These are phyloP conservation scores for Agrocybe pediades DNA, from an alignment of 768 basidiomycete species.

Conservation along the genomic window DNA sequence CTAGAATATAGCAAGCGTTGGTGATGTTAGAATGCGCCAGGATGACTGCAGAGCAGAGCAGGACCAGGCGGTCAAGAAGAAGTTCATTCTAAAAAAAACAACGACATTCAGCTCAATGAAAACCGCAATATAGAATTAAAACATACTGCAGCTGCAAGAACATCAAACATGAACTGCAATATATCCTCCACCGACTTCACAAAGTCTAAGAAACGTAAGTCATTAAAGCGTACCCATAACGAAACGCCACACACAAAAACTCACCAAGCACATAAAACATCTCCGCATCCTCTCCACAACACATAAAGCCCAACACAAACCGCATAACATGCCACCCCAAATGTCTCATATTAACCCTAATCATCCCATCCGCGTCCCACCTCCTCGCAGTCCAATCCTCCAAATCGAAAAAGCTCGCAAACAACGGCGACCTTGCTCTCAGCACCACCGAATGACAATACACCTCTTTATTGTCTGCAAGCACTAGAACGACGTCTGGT, in stretches of 20 bases:
- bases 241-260: constrained; percentile 19
- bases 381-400: constrained; percentile 76
- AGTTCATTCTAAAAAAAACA: constrained; percentile 69
- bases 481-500: constrained; percentile 71
- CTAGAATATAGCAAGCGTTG: constrained; percentile 80
- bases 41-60: constrained; percentile 80
- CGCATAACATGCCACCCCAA: constrained; percentile 73
- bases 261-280: constrained; percentile 74
- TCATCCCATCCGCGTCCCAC: constrained; percentile 48
- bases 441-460: constrained; percentile 73
- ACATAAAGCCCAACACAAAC: constrained; percentile 76
- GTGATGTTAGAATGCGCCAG: constrained; percentile 64
- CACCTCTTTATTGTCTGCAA: constrained; percentile 70
- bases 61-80: constrained; percentile 80
- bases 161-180: constrained; percentile 84
- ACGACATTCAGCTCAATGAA: background rate
- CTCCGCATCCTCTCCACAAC: constrained; percentile 65
- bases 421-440: constrained; percentile 83
- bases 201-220: constrained; percentile 48
- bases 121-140: background rate
- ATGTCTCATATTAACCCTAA: constrained; percentile 74
- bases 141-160: constrained; percentile 82
- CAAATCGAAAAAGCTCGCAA: constrained; percentile 82
- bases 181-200: constrained; percentile 68
- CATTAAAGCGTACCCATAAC: constrained; percentile 1